Base-by-base conservation (phyloP, 1,139 yeast genomes). In the Zygoascus sp. region DNA sequence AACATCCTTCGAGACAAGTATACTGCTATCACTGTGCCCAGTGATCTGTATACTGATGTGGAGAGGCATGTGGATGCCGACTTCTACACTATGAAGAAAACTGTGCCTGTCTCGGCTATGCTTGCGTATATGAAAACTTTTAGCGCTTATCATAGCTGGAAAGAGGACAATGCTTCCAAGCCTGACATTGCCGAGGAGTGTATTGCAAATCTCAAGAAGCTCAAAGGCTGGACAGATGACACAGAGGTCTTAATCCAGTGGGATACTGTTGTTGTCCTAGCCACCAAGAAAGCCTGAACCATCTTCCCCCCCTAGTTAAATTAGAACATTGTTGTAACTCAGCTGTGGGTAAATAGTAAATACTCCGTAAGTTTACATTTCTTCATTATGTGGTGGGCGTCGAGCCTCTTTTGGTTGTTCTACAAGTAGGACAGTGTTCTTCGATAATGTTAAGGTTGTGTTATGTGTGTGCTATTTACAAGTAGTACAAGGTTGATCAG, bases 81-180 rank as follows among this genome's bases (percentile, higher is more conserved):
- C 16, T 59, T 55, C 30, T 67, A 73, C 46, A 66, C 64, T 36
- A 71, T 78, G 46, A 64, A 65, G 32, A 75, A 70, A 51, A 60
- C 61, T 2, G 66, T 76, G 49, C 69, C 76, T 1, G 57, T 84
- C 50, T 58, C 55, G 5, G 72, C 72, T 35, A 76, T 76, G 55
- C 62, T 67, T 17, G 66, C 66, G 6, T 81, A 83, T 56, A 69
- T 81, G 32, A 68, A 71, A 42, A 81, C 90, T 3, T 81, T 83
- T 78, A 83, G 92, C 58, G 80, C 86, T 5, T 80, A 80, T 59
- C 86, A 81, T 60, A 69, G 72, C 11, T 85, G 94, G 89, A 73
- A 73, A 60, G 64, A 66, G 44, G 63, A 55, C 23, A 61, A 69
- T 53, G 63, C 68, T 0, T 53, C 59, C 46, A 59, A 51, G 10